phyloP scores from a whole-genome alignment of 2,329 filamentous ascomycete species.

The Aspergillus pseudoterreus region DNA sequence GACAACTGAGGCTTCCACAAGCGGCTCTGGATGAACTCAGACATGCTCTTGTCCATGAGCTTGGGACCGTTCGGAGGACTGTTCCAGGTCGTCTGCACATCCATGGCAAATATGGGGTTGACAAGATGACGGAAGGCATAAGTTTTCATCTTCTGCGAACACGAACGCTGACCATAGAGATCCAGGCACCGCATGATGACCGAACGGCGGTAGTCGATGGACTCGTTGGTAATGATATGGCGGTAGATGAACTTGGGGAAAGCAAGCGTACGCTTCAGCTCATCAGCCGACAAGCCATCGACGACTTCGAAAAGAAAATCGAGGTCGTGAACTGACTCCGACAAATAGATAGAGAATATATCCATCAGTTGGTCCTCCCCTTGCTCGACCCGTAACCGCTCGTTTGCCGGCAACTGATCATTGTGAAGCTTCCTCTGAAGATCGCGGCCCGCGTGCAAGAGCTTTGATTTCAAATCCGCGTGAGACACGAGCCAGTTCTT shows the following conservation, averaged over 20 bases:
- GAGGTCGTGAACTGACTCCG: slow-evolving; percentile 68
- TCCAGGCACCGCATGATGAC: slow-evolving; percentile 84
- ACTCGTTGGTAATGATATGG: slow-evolving; percentile 77
- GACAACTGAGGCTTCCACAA: slow-evolving; percentile 89
- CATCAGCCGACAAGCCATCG: slow-evolving; percentile 76
- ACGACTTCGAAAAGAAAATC: slow-evolving; percentile 83
- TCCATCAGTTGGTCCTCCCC: slow-evolving; percentile 82
- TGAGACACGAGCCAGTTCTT: slow-evolving; percentile 63
- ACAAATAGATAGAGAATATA: slow-evolving; percentile 77
- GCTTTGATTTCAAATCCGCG: slow-evolving; percentile 54
- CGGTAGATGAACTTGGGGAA: slow-evolving; percentile 81
- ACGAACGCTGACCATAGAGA: slow-evolving; percentile 72
- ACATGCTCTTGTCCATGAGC: slow-evolving; percentile 80
- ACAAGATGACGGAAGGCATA: slow-evolving; percentile 89
- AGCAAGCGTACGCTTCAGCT: slow-evolving; percentile 71
- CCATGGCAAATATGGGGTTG: slow-evolving; percentile 95
- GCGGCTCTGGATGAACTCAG: slow-evolving; percentile 84
- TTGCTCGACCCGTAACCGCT: slow-evolving; percentile 84
- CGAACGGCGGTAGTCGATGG: slow-evolving; percentile 79
- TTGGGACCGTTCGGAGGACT: slow-evolving; percentile 58
- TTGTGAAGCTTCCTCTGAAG: slow-evolving; percentile 70
- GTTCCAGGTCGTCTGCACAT: slow-evolving; percentile 79
- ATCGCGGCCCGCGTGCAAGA: slow-evolving; percentile 67
- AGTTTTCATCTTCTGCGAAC: slow-evolving; percentile 84
- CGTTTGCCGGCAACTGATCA: slow-evolving; percentile 65